Evolutionary conservation across 176 grass and related monocot genomes (phyloP), one percentile per base, ranked within the genome.

Genomic region (Aegilops bicornis): DNA sequence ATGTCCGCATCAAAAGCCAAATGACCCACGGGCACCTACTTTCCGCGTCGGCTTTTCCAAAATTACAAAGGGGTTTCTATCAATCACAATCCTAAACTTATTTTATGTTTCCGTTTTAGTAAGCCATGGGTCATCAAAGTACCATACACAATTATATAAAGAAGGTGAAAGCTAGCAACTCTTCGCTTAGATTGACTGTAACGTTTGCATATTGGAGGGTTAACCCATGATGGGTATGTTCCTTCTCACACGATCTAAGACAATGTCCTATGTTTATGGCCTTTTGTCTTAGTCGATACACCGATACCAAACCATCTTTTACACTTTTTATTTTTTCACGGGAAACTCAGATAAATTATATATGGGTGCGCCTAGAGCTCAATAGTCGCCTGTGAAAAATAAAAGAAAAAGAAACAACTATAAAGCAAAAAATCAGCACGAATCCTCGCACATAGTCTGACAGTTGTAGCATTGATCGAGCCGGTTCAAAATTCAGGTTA

Each of bases 1-100:
- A 60, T 24, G 85, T 85, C 50, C 8, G 10, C 29, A 25, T 88
- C 76, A 69, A 32, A 76, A 69, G 33, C 20, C 23, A 52, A 48
- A 75, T 17, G 4, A 59, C 50, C 12, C 25, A 37, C 16, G 31
- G 24, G 32, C 7, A 13, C 27, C 77, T 78, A 82, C 23, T 33
- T 86, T 86, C 22, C 50, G 75, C 45, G 14, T 69, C 45, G 75
- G 15, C 2, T 36, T 90, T 71, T 65, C 6, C 19, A 4, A 60
- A 79, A 13, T 62, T 68, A 69, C 40, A 68, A 74, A 0, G 11
- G 11, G 13, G 27, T 25, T 83, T 69, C 9, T 3, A 39, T 81
- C 85, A 7, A 68, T 84, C 58, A 8, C 14, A 10, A 50, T 74
- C 24, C 9, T 1, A 11, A 69, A 40, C n/a, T 42, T 78, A 40